Evolutionary conservation across 352 stramenopile species (phyloP), one percentile per base, ranked within the genome.

Genomic region (Phytophthora sp.): DNA sequence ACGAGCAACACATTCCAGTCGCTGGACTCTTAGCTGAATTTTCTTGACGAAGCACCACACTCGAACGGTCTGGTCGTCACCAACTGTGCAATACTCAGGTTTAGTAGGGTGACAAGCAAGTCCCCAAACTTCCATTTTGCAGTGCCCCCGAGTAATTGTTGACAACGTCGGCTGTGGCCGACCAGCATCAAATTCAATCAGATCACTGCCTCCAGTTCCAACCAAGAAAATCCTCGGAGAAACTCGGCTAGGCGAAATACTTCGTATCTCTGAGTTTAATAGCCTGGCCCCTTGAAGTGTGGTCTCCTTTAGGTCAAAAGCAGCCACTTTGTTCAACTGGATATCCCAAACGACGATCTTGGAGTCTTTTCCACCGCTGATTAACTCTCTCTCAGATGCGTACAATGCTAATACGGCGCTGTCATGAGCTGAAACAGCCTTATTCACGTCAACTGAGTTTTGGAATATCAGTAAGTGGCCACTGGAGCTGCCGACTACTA

Each of bases 321-420:
- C 46, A 38, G 43, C 76, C 13, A 97, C 49, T 26, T 72, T 77
- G 45, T 54, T 64, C 7, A 74, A 18, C 23, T 91, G 72, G 5
- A 51, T 17, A 57, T 93, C 91, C 91, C 91, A 98, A 17, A 96
- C 49, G 46, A 89, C 86, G 37, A 97, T 76, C 31, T 88, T 86
- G 3, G 84, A 84, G 41, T 98, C 92, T 54, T 97, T 97, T 17
- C 88, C 79, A 1, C 89, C 94, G 21, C 79, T 95, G 12, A 97
- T 65, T 6, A 98, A 59, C 45, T 92, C 87, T 1, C 74, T 59
- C 43, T 76, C 50, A 5, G 60, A 62, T n/a, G 74, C 56, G 38
- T 74, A 84, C 3, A 95, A 51, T 7, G 87, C 79, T 24, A 78
- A 72, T 2, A 84, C 74, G 2, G 61, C 54, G 18, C 26, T 64